Evolutionary conservation across 768 basidiomycete species (phyloP), one percentile per base, ranked within the genome.

Genomic region (Chalciporus chontae): DNA sequence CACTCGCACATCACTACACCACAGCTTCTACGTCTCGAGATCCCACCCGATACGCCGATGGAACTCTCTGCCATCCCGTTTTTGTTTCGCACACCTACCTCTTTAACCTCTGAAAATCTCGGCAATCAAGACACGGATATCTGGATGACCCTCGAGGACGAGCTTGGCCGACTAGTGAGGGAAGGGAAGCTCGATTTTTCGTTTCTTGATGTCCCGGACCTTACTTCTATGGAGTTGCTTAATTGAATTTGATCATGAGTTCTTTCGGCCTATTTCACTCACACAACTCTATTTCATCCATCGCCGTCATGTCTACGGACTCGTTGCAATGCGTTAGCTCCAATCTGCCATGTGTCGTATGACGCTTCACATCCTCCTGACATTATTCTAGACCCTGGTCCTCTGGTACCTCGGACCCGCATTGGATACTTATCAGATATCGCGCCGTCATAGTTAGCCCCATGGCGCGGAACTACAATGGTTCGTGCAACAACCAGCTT

Each of bases 41-140:
- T 59, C 36, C 14, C 3, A 38, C 26, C 60, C 3, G 48, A 55
- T 17, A 31, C 55, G 5, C 50, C 45, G 42, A 57, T 47, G 24
- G 62, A 65, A 21, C 62, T 67, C 40, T 69, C 67, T 4, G 67
- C 67, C 17, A 60, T 66, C 4, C 67, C 65, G 1, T 69, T 65
- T 39, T 38, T 69, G 10, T 67, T 62, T 46, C 47, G 60, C 37
- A 57, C 65, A 15, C 67, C 65, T 2, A 8, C 47, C 27, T 5
- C 37, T 9, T 43, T 63, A 3, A 19, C 6, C 21, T 26, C 42
- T 5, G 39, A 44, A 29, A 19, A 47, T 24, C 4, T 29, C 39
- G 4, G 15, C 10, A 31, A 31, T 26, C 54, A 10, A 32, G 34
- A 2, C 4, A 14, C 29, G 44, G 15, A 47, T n/a, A 10, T 48